Percentiles rank a stretch among this genome's conserved stretches.
phyloP scores from a whole-genome alignment of 1,284 basidiomycete species.

The Anthracocystis walkeri region DNA sequence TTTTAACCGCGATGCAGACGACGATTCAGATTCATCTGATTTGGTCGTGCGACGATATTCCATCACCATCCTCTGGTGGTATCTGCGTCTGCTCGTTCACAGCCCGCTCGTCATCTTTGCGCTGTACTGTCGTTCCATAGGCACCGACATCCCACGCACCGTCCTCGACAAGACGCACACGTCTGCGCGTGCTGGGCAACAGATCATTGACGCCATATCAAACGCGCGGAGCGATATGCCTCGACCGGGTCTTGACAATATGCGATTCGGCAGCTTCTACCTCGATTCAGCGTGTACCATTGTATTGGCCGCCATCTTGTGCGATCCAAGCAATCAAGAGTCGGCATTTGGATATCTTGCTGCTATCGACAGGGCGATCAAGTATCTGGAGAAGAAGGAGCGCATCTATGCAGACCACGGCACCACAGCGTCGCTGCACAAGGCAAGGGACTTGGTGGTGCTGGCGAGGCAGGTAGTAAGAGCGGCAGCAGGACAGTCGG shows the following conservation, averaged over 20 bases:
- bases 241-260: slow-evolving; percentile 44
- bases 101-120: slow-evolving; percentile 49
- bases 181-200: slow-evolving; percentile 36
- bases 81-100: slow-evolving; percentile 45
- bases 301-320: slow-evolving; percentile 42
- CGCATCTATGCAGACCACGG: slow-evolving; percentile 47
- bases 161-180: slow-evolving; percentile 43
- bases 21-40: slow-evolving; percentile 43
- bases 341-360: slow-evolving; percentile 46
- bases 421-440: slow-evolving; percentile 44
- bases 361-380: slow-evolving; percentile 45
- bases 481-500: slow-evolving; percentile 36
- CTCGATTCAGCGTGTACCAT: slow-evolving; percentile 49
- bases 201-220: slow-evolving; percentile 46
- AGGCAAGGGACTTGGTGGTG: slow-evolving; percentile 45
- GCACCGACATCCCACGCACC: slow-evolving; percentile 36
- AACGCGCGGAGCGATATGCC: slow-evolving; percentile 40
- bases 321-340: slow-evolving; percentile 48
- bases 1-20: slow-evolving; percentile 35
- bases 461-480: slow-evolving; percentile 46
- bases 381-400: slow-evolving; percentile 48
- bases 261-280: slow-evolving; percentile 51
- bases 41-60: slow-evolving; percentile 47
- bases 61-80: slow-evolving; percentile 48
- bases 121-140: slow-evolving; percentile 45